A percentile compares a stretch with the other conserved stretches of the same genome.
These are phyloP conservation scores for Nyssa sinensis DNA, from an alignment of 148 eudicot species.

Conservation along the genomic window DNA sequence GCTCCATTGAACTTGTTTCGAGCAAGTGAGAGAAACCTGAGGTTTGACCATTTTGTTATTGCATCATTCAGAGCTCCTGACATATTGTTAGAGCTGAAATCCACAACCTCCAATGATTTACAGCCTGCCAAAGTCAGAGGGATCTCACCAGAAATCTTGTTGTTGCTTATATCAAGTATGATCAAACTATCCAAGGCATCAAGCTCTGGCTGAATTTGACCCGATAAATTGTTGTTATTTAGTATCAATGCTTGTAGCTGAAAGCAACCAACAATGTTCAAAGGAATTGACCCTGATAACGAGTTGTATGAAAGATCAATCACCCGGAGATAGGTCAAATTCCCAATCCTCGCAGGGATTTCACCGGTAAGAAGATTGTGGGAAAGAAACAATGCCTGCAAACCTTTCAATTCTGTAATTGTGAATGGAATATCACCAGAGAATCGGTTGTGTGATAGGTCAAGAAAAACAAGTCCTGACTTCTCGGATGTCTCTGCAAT, in stretches of 20 bases:
- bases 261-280: constrained; percentile 89
- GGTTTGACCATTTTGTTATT: constrained; percentile 80
- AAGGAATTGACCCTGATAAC: constrained; percentile 78
- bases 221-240: constrained; percentile 80
- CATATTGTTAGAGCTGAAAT: constrained; percentile 84
- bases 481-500: constrained; percentile 62
- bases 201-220: constrained; percentile 87
- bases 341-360: constrained; percentile 81
- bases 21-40: constrained; percentile 77
- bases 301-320: constrained; percentile 82
- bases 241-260: constrained; percentile 78
- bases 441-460: constrained; percentile 81
- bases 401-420: constrained; percentile 71
- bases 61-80: constrained; percentile 81
- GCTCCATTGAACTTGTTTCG: constrained; percentile 68
- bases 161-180: constrained; percentile 78
- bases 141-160: constrained; percentile 81
- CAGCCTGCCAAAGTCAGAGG: constrained; percentile 97
- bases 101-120: constrained; percentile 84
- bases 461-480: constrained; percentile 72
- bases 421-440: constrained; percentile 66
- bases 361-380: constrained; percentile 69
- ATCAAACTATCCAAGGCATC: constrained; percentile 85
- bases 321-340: constrained; percentile 93
- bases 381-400: constrained; percentile 82